A percentile compares a stretch with the other conserved stretches of the same genome.
phyloP scores from a whole-genome alignment of 257 asterid genomes.

The Lavandula angustifolia region DNA sequence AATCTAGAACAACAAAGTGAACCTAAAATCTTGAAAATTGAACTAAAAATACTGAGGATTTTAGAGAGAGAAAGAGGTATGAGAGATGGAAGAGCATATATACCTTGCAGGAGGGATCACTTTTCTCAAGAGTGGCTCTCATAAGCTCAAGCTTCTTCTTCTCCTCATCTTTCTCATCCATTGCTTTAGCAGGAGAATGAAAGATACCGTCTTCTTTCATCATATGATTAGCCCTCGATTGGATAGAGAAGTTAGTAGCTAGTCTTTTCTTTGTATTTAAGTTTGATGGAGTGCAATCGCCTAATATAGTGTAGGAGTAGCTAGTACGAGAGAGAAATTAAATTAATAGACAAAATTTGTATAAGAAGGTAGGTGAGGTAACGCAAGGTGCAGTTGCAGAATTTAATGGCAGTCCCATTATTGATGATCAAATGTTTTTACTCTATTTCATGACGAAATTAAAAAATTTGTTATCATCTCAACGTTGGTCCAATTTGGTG shows the following conservation, averaged over 20 bases:
- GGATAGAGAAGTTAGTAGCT: too few relatives aligned
- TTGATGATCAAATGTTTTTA: not conserved
- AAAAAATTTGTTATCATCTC: not conserved
- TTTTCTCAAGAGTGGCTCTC: constrained; percentile 45
- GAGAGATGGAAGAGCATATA: not conserved
- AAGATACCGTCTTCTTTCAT: constrained; percentile 13
- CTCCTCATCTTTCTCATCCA: constrained; percentile 34
- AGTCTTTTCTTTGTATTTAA: not conserved
- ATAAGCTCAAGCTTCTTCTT: constrained; percentile 44
- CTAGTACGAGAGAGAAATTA: not conserved
- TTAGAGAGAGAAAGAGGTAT: not conserved
- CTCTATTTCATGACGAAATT: not conserved
- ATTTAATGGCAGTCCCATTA: constrained; percentile 7
- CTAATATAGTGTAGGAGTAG: not conserved
- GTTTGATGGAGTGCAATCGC: not conserved
- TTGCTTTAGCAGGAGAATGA: constrained; percentile 32
- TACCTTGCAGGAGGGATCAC: constrained; percentile 62
- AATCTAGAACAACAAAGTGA: not conserved
- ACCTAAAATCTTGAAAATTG: not conserved
- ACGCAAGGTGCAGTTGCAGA: constrained; percentile 10
- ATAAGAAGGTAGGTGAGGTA: not conserved
- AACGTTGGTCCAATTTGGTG: not conserved
- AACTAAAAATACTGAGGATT: not conserved
- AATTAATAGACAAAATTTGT: not conserved
- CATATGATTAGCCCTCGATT: too few relatives aligned